Percentiles rank a stretch among this genome's conserved stretches.
Conservation (phyloP, 306 rosid species). For the Prunus mira region DNA sequence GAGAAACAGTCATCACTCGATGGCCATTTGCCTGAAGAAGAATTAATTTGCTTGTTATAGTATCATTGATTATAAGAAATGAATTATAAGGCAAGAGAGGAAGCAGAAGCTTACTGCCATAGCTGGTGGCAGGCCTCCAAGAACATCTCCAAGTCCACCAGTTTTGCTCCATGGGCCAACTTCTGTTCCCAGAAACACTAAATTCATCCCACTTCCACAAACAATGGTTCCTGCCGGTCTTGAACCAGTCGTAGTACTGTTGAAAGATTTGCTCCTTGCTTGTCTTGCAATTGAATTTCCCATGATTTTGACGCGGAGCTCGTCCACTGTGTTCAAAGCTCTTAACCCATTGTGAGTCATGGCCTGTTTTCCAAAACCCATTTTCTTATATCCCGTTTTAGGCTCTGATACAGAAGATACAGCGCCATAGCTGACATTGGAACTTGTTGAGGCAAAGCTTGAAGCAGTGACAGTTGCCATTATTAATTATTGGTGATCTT, state of each 20-base stretch:
- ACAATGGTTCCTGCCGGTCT: conserved; percentile 26
- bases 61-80: not conserved
- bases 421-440: conserved; percentile 20
- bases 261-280: conserved; percentile 21
- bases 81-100: not conserved
- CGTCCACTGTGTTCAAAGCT: conserved; percentile 50
- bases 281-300: conserved; percentile 17
- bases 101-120: conserved; percentile 56
- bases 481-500: not conserved
- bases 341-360: conserved; percentile 48
- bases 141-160: conserved; percentile 87
- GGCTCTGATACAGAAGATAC: conserved; percentile 26
- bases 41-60: conserved; percentile 14
- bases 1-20: conserved; percentile 69
- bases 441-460: conserved; percentile 37
- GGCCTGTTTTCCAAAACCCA: conserved; percentile 29
- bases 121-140: conserved; percentile 82
- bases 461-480: conserved; percentile 63
- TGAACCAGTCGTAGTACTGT: conserved; percentile 13
- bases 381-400: conserved; percentile 25
- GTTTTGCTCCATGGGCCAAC: conserved; percentile 85
- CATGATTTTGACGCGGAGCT: conserved; percentile 26
- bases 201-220: conserved; percentile 40
- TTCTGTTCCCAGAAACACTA: conserved; percentile 59
- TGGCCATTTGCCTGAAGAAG: conserved; percentile 67